phyloP scores from a whole-genome alignment of 148 eudicot species.

The Tetragonia tetragonoides region DNA sequence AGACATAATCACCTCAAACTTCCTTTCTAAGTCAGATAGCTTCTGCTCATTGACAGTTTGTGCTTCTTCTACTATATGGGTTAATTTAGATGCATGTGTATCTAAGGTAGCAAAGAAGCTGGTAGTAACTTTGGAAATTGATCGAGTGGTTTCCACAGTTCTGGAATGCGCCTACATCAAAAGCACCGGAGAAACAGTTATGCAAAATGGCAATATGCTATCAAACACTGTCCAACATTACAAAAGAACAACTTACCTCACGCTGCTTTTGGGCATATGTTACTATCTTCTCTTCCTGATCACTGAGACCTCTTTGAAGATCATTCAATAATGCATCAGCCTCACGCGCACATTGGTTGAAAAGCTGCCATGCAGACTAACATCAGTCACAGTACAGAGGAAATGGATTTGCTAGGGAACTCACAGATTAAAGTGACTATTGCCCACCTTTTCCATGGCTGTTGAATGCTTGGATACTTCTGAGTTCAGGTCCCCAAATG shows the following conservation, averaged over 20 bases:
- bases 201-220: not conserved
- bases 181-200: not conserved
- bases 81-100: slow-evolving; percentile 72
- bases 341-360: slow-evolving; percentile 72
- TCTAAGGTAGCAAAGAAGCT: slow-evolving; percentile 74
- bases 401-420: not conserved
- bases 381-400: slow-evolving; percentile 20
- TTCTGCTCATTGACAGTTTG: slow-evolving; percentile 71
- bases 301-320: slow-evolving; percentile 71
- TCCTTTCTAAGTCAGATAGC: slow-evolving; percentile 78
- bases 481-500: slow-evolving; percentile 58
- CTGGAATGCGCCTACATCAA: slow-evolving; percentile 81
- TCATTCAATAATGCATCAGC: slow-evolving; percentile 75
- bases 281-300: slow-evolving; percentile 70
- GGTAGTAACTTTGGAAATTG: slow-evolving; percentile 71
- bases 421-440: not conserved
- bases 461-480: slow-evolving; percentile 88
- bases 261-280: slow-evolving; percentile 71
- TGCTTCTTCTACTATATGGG: slow-evolving; percentile 72
- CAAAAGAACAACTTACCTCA: slow-evolving; percentile 46
- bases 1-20: slow-evolving; percentile 65
- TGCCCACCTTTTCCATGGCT: slow-evolving; percentile 62
- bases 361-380: slow-evolving; percentile 51
- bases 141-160: slow-evolving; percentile 72
- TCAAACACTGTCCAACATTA: not conserved